Evolutionary conservation across 176 grass and related monocot genomes (phyloP).

Genomic region (Miscanthus lutarioriparius): DNA sequence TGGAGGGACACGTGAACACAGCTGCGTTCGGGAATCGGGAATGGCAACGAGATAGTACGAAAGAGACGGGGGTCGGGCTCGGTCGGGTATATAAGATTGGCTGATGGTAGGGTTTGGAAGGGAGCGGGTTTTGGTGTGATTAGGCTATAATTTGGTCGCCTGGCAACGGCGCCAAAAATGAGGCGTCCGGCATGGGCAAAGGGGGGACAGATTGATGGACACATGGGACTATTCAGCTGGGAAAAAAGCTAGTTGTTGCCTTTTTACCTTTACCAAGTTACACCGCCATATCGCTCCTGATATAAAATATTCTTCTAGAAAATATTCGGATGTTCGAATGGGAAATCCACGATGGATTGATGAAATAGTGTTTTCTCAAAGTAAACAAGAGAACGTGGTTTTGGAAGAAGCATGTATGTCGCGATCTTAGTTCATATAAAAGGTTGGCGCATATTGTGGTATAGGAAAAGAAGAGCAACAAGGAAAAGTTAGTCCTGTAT

Average conservation of each 20-base stretch:
- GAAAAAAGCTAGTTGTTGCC: background rate
- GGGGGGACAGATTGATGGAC: background rate
- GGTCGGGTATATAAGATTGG: constrained; percentile 23
- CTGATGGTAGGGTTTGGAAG: constrained; percentile 53
- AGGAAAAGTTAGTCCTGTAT: no score
- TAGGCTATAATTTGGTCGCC: constrained; percentile 60
- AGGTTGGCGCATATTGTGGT: no score
- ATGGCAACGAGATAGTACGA: background rate
- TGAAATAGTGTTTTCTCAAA: no score
- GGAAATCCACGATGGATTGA: no score
- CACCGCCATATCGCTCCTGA: no score
- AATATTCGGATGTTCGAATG: no score
- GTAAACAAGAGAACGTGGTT: no score
- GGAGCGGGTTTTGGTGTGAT: constrained; percentile 50
- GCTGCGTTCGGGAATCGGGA: constrained; percentile 36
- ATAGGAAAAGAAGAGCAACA: no score
- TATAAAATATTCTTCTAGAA: no score
- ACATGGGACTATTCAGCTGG: constrained; percentile 17
- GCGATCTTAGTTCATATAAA: no score
- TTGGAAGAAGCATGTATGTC: no score
- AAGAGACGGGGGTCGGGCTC: background rate
- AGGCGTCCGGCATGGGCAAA: constrained; percentile 6
- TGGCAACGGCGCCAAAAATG: constrained; percentile 21
- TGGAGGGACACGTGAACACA: constrained; percentile 41
- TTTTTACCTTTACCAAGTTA: no score